Percentiles rank a stretch among this genome's conserved stretches.
phyloP scores from a whole-genome alignment of 345 rosid genomes.

The Populus ilicifolia region DNA sequence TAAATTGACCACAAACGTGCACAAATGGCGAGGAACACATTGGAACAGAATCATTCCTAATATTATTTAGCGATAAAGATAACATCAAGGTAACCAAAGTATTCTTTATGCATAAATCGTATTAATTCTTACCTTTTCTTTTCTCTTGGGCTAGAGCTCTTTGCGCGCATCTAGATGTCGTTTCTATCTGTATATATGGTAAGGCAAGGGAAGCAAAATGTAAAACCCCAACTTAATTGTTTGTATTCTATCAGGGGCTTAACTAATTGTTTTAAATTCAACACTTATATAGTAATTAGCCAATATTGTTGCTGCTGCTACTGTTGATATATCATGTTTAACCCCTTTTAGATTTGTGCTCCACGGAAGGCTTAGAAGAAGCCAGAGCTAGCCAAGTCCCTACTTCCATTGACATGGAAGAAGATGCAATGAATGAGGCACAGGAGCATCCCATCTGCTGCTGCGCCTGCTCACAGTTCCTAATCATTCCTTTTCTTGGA shows the following conservation, averaged over 20 bases:
- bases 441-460: conserved; percentile 12
- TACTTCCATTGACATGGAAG: conserved; percentile 11
- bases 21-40: no score
- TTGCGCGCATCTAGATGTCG: background rate
- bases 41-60: background rate
- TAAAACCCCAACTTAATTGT: background rate
- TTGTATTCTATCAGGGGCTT: background rate
- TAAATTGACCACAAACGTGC: no score
- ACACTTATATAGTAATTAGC: background rate
- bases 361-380: conserved; percentile 14
- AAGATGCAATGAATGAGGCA: conserved; percentile 5
- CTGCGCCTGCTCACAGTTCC: conserved; percentile 4
- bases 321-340: background rate
- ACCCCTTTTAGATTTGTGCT: conserved; percentile 15
- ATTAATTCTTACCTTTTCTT: background rate
- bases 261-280: background rate
- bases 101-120: background rate
- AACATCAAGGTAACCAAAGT: background rate
- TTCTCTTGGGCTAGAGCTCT: background rate
- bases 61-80: background rate
- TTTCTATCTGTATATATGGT: background rate
- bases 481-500: conserved; percentile 5
- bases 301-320: background rate
- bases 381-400: conserved; percentile 32
- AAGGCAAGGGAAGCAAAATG: background rate